Conservation (phyloP, 495 filamentous ascomycete genomes). For the Opeltia flavorubescens region DNA sequence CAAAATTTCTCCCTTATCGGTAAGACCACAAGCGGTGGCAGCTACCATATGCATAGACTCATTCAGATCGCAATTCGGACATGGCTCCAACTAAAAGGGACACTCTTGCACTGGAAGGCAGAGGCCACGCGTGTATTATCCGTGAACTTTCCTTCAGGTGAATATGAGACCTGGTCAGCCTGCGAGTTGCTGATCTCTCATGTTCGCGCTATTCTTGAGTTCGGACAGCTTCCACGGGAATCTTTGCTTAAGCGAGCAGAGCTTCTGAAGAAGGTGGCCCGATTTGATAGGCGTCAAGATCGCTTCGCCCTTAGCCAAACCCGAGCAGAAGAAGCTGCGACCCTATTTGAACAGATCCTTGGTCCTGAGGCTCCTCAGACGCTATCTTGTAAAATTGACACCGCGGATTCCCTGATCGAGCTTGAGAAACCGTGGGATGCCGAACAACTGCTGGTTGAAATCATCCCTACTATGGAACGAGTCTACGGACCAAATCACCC, state of each 20-base stretch:
- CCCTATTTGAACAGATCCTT: too few species aligned
- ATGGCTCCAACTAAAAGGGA: slow-evolving; percentile 17
- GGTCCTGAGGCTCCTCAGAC: too few species aligned
- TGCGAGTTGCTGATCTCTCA: slow-evolving; percentile 20
- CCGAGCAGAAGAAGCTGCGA: too few species aligned
- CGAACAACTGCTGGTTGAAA: too few species aligned
- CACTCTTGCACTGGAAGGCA: slow-evolving; percentile 22
- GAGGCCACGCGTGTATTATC: slow-evolving; percentile 26
- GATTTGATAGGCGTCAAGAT: too few species aligned
- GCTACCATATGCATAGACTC: slow-evolving; percentile 16
- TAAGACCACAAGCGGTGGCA: neutral
- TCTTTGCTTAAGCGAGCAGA: too few species aligned
- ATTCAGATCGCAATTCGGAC: slow-evolving; percentile 14
- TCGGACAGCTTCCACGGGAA: slow-evolving; percentile 10
- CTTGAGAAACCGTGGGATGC: too few species aligned
- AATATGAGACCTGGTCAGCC: slow-evolving; percentile 20
- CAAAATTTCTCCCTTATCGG: neutral
- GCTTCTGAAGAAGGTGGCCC: slow-evolving; percentile 10
- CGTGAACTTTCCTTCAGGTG: slow-evolving; percentile 26
- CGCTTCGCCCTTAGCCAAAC: too few species aligned
- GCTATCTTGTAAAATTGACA: too few species aligned
- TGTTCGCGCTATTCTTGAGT: slow-evolving; percentile 9
- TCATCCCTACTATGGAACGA: too few species aligned
- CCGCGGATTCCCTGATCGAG: too few species aligned
- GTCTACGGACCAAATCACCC: too few species aligned